Base-by-base conservation (phyloP, 139 green algal species). In the Closterium sp. region DNA sequence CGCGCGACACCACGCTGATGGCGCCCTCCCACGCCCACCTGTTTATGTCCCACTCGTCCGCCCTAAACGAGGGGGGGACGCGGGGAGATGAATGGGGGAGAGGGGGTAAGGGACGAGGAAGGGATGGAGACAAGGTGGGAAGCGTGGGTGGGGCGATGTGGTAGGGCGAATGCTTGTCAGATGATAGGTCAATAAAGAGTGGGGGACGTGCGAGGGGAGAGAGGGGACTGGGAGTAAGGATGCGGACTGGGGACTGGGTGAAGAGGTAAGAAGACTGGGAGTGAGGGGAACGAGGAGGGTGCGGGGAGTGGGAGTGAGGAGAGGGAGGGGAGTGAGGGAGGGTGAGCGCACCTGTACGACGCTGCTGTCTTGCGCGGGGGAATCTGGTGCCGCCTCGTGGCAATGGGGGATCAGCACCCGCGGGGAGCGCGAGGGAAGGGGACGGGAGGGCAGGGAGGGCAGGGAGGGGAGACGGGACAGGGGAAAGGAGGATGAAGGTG, bases 1-100 rank as follows among this genome's bases (percentile, higher is more conserved):
- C 92, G 0, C 28, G 85, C 1, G 90, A 92, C 19, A 91, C 89
- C 21, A 94, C 28, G n/a, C 73, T n/a, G 17, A 94, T n/a, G 10
- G 90, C 28, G 13, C 92, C 92, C 29, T 94, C 89, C 92, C 92
- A 94, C 34, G 90, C 90, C 92, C 92, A 94, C 29, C 93, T 94
- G 90, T 94, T 94, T 17, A 94, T 94, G 92, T 94, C 32, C 92
- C 92, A 94, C 30, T 94, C 92, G 34, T 94, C 92, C 32, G 92
- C 92, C 88, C 92, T 93, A 86, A 2, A 5, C 17, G 17, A 13
- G 62, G 19, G n/a, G n/a, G n/a, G n/a, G 62, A 79, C 3, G 17
- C 5, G 85, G 85, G 29, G 22, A 0, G 85, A 79, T 70, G 0
- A n/a, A 31, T 88, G 29, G 85, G 11, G 29, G 85, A 0, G 29